These are phyloP conservation scores for Beta corolliflora DNA, from an alignment of 179 eudicot species.

Conservation along the genomic window DNA sequence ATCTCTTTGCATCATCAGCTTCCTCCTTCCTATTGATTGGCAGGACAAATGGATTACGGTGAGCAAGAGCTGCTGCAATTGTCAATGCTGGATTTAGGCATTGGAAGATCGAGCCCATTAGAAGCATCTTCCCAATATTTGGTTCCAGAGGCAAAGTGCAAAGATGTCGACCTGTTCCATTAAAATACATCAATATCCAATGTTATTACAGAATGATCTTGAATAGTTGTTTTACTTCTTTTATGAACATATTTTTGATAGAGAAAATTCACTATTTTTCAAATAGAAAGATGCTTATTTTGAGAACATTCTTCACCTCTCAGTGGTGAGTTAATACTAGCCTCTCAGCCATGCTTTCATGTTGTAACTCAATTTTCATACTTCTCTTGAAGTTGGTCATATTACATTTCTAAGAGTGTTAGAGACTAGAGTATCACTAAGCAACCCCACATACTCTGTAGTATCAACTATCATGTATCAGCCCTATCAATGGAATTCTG, in stretches of 20 bases:
- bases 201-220: neutral
- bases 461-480: no score
- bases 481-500: no score
- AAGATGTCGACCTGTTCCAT: conserved; percentile 73
- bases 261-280: neutral
- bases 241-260: neutral
- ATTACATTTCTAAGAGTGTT: neutral
- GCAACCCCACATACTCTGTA: no score
- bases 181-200: neutral
- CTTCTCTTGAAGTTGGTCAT: neutral
- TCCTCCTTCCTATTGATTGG: conserved; percentile 89
- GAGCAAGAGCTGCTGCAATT: conserved; percentile 96
- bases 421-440: neutral
- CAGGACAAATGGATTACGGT: conserved; percentile 93
- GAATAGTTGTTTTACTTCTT: neutral
- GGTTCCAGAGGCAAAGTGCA: conserved; percentile 97
- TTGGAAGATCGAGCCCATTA: conserved; percentile 92
- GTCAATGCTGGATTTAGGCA: conserved; percentile 90
- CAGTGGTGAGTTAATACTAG: neutral
- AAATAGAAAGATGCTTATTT: neutral
- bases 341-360: neutral
- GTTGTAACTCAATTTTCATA: neutral
- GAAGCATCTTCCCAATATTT: conserved; percentile 96
- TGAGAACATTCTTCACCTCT: neutral
- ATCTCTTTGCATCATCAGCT: conserved; percentile 96